A percentile compares a stretch with the other conserved stretches of the same genome.
Conservation (phyloP, 306 rosid species). For the Cucurbita moschata region DNA sequence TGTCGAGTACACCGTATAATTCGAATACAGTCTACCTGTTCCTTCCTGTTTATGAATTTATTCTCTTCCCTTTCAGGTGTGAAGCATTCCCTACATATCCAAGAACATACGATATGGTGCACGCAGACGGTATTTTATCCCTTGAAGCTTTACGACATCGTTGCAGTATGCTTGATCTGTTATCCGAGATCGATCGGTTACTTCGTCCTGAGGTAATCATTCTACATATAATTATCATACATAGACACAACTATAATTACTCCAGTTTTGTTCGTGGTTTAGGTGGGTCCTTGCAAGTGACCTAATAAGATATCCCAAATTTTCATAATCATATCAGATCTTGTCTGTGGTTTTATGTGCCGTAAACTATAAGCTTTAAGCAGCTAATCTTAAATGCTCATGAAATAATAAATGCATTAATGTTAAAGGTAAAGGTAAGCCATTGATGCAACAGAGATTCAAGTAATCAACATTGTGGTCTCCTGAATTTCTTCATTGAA, state of each 20-base stretch:
- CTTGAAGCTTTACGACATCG: too few relatives aligned
- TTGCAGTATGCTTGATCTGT: too few relatives aligned
- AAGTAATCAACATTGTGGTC: too few relatives aligned
- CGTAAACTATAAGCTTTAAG: neutral
- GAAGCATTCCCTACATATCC: too few relatives aligned
- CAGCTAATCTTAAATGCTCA: neutral
- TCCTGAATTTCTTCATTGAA: neutral
- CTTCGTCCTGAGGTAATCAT: conserved; percentile 79
- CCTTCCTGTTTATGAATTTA: too few relatives aligned
- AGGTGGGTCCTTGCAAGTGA: neutral
- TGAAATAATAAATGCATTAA: neutral
- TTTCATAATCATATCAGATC: neutral
- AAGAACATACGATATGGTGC: too few relatives aligned
- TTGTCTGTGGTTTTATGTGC: neutral
- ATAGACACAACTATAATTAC: neutral
- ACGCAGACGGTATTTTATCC: too few relatives aligned
- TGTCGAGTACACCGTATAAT: too few relatives aligned
- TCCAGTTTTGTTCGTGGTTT: neutral
- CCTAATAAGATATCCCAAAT: neutral
- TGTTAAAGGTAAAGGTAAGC: too few relatives aligned
- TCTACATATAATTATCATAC: neutral
- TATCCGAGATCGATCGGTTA: conserved; percentile 61
- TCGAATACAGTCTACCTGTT: too few relatives aligned
- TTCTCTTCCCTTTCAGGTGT: too few relatives aligned
- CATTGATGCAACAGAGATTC: too few relatives aligned